phyloP scores from a whole-genome alignment of 805 yeast species.

The Candida montana region DNA sequence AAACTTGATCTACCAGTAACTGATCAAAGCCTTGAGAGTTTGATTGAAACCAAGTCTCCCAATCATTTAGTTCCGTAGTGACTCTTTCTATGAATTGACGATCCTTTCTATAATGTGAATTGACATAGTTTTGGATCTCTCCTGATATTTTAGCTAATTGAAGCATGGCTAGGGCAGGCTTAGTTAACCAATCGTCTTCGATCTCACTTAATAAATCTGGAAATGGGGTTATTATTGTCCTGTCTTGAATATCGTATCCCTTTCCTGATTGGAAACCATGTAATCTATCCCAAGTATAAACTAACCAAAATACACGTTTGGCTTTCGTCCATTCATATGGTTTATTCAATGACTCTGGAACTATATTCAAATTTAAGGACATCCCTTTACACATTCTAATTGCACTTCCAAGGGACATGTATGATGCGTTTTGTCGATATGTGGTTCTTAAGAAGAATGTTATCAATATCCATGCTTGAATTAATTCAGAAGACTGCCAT shows the following conservation, averaged over 20 bases:
- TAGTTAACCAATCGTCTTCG: slow-evolving; percentile 41
- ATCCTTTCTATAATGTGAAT: slow-evolving; percentile 10
- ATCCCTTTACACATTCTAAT: slow-evolving; percentile 39
- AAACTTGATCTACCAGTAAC: slow-evolving; percentile 16
- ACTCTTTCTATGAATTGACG: slow-evolving; percentile 18
- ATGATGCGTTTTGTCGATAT: slow-evolving; percentile 40
- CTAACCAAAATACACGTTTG: slow-evolving; percentile 49
- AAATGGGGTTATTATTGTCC: slow-evolving; percentile 31
- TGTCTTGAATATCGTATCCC: slow-evolving; percentile 31
- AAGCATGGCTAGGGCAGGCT: slow-evolving; percentile 41
- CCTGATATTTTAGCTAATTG: slow-evolving; percentile 38
- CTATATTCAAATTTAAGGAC: slow-evolving; percentile 33
- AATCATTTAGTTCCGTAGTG: slow-evolving; percentile 14
- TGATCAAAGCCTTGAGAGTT: slow-evolving; percentile 16
- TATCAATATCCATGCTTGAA: slow-evolving; percentile 45
- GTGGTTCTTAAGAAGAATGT: slow-evolving; percentile 39
- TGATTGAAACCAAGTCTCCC: slow-evolving; percentile 16
- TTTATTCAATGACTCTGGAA: slow-evolving; percentile 22
- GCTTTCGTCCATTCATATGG: slow-evolving; percentile 40
- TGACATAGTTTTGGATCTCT: slow-evolving; percentile 27
- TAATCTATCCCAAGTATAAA: slow-evolving; percentile 48
- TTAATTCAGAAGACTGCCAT: slow-evolving; percentile 47
- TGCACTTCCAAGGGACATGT: slow-evolving; percentile 38
- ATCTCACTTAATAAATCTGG: slow-evolving; percentile 20
- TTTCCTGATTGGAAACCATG: slow-evolving; percentile 50